Evolutionary conservation across 148 eudicot genomes (phyloP), one percentile per base, ranked within the genome.

Genomic region (Rhododendron kiyosumense): DNA sequence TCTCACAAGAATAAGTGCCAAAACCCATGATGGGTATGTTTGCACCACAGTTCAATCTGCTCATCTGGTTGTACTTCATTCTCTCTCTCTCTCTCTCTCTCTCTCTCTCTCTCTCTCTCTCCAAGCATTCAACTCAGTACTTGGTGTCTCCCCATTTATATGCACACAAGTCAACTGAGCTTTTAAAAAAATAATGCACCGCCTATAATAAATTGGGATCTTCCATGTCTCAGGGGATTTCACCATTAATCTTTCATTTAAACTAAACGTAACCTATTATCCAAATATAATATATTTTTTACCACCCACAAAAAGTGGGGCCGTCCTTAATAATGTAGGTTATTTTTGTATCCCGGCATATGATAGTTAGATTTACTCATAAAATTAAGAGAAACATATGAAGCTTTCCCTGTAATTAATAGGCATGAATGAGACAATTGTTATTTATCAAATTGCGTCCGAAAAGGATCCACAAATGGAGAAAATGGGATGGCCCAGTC

Each of bases 1-100:
- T 89, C 22, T 91, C 87, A 59, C 17, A 82, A 5, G 94, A 89
- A 28, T 90, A 93, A 73, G 95, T 93, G 34, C 95, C 95, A 24
- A 93, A 81, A 18, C 92, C 95, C 79, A 93, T 82, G 1, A 88
- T 26, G 38, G 95, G 94, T 73, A 92, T 88, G 84, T 85, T 82
- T 46, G 36, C 86, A 38, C 94, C 94, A 78, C 87, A 85, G 88
- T 92, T 91, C 85, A 93, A 84, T 85, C 74, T 26, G 74, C 89
- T 91, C 78, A 89, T 85, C 82, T 88, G 84, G 83, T 88, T 81
- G 69, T 85, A 61, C 86, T 83, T 88, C 90, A 89, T 90, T 57
- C 78, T 77, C 78, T 90, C 85, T 89, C 80, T 88, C 2, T 86
- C 79, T 78, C 81, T 71, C 75, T 88, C 61, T 75, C 83, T 52